Evolutionary conservation across 257 asterid genomes (phyloP).

Genomic region (Thymus quinquecostatus): DNA sequence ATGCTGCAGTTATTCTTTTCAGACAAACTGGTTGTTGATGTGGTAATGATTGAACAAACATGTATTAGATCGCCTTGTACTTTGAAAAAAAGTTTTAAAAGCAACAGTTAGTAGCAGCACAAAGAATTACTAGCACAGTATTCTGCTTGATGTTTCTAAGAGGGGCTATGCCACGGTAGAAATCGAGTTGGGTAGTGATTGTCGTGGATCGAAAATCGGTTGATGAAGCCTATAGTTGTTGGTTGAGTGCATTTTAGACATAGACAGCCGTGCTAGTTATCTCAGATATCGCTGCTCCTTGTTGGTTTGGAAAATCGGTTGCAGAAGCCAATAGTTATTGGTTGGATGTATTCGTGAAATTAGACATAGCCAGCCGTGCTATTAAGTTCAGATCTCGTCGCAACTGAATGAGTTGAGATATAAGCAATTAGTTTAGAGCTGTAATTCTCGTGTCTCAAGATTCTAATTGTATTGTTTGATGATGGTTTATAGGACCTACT

Average conservation of each 20-base stretch:
- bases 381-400: constrained; percentile 2
- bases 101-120: background rate
- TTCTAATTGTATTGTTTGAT: constrained; percentile 45
- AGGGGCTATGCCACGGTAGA: background rate
- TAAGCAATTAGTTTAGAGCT: constrained; percentile 20
- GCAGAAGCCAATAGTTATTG: constrained; percentile 7
- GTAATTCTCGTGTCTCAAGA: constrained; percentile 25
- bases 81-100: background rate
- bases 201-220: constrained; percentile 13
- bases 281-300: background rate
- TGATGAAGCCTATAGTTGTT: constrained; percentile 7
- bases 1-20: constrained; percentile 21
- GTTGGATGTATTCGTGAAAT: constrained; percentile 23
- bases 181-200: constrained; percentile 4
- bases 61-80: background rate
- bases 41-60: constrained; percentile 29
- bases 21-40: constrained; percentile 12
- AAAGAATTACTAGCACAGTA: background rate
- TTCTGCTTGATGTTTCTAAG: background rate
- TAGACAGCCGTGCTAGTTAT: background rate
- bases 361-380: background rate
- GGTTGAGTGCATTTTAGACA: background rate
- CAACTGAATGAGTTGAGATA: constrained; percentile 20
- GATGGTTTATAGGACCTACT: constrained; percentile 50
- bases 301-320: background rate